phyloP scores from a whole-genome alignment of 2,329 filamentous ascomycete genomes.

The Arthrobotrys sinensis region DNA sequence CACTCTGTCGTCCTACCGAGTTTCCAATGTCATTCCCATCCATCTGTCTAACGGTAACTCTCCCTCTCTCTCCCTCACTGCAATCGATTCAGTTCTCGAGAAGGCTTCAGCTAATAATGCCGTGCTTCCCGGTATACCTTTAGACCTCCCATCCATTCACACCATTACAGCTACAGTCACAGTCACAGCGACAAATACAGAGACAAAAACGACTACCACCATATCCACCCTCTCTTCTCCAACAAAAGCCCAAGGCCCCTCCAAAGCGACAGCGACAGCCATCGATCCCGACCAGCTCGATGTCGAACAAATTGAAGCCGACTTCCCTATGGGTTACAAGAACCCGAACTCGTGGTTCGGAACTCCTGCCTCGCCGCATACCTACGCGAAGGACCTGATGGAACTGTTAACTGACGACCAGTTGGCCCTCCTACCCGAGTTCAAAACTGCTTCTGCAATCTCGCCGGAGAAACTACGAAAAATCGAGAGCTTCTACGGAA shows the following conservation, averaged over 20 bases:
- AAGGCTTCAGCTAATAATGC: background rate
- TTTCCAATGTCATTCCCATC: constrained; percentile 41
- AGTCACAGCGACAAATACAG: background rate
- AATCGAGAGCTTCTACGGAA: constrained; percentile 52
- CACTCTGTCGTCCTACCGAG: constrained; percentile 35
- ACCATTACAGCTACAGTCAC: constrained; percentile 15
- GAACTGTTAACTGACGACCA: constrained; percentile 33
- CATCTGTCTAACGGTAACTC: constrained; percentile 14
- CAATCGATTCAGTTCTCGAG: background rate
- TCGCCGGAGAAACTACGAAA: constrained; percentile 24
- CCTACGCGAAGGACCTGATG: background rate
- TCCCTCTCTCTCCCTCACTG: background rate
- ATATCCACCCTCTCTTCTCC: background rate
- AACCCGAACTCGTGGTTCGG: constrained; percentile 56
- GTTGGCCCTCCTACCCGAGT: constrained; percentile 19
- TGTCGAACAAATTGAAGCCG: constrained; percentile 55
- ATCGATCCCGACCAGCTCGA: constrained; percentile 34
- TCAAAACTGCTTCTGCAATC: background rate
- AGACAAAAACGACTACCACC: background rate
- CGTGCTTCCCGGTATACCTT: background rate
- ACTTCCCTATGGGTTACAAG: constrained; percentile 46
- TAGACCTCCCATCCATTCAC: background rate
- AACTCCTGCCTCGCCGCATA: constrained; percentile 34
- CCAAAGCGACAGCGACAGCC: background rate
- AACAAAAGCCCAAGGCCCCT: too few species aligned